Conservation (phyloP, 805 yeast species). For the Nakazawaea populi region DNA sequence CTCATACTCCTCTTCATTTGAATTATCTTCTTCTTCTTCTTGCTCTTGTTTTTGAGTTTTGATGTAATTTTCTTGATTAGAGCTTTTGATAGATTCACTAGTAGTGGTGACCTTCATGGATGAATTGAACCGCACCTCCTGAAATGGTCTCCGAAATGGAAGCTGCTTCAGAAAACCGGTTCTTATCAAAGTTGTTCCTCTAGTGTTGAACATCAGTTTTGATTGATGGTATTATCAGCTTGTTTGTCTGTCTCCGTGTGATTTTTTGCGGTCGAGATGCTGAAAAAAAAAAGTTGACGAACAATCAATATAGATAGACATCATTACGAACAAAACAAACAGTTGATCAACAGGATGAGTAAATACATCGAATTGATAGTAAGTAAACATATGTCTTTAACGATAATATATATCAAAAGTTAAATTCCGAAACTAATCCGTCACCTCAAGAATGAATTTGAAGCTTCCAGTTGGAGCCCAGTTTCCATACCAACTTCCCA, state of each 20-base stretch:
- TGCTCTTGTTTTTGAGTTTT: background rate
- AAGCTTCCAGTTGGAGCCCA: background rate
- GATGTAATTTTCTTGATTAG: too few species aligned
- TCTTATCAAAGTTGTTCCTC: too few species aligned
- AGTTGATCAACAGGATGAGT: background rate
- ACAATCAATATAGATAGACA: background rate
- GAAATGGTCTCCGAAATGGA: too few species aligned
- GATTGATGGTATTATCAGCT: too few species aligned
- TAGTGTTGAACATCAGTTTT: too few species aligned
- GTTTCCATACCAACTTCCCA: conserved; percentile 9
- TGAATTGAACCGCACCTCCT: too few species aligned
- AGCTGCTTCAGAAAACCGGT: too few species aligned
- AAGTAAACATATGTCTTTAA: background rate
- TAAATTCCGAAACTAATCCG: background rate
- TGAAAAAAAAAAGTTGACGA: too few species aligned
- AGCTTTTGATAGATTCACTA: too few species aligned
- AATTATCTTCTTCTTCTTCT: background rate
- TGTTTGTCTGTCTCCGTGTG: too few species aligned
- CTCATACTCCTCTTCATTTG: conserved; percentile 19
- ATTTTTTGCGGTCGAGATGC: too few species aligned
- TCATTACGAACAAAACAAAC: background rate
- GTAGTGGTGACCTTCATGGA: background rate
- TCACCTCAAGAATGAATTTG: conserved; percentile 1
- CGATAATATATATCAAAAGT: background rate
- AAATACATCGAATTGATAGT: background rate